Conservation (phyloP, 768 basidiomycete genomes). For the Mycena capillaripes region DNA sequence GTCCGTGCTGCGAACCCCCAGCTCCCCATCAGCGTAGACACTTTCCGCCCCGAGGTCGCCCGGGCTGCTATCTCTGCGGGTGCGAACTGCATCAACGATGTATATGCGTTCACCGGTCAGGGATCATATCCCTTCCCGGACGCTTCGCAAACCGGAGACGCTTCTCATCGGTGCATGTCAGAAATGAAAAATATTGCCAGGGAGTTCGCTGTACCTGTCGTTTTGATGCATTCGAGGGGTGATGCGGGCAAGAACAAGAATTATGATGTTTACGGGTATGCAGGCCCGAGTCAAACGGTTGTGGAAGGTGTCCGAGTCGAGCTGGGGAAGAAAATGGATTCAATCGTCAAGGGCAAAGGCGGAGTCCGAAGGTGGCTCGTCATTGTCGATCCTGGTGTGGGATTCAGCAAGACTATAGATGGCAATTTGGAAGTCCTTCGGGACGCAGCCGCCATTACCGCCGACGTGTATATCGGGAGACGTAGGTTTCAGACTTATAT, state of each 20-base stretch:
- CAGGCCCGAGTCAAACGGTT: conserved; percentile 57
- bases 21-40: conserved; percentile 86
- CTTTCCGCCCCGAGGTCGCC: conserved; percentile 89
- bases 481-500: conserved; percentile 37
- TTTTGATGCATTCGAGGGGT: conserved; percentile 96
- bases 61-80: conserved; percentile 82
- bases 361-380: conserved; percentile 91
- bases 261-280: conserved; percentile 62
- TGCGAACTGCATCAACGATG: conserved; percentile 95
- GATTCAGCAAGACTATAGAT: conserved; percentile 90
- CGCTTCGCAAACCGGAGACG: conserved; percentile 39
- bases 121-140: conserved; percentile 52
- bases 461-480: conserved; percentile 50
- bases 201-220: conserved; percentile 78
- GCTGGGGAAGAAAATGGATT: conserved; percentile 76
- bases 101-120: conserved; percentile 83
- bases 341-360: conserved; percentile 73
- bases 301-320: conserved; percentile 79
- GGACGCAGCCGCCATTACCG: conserved; percentile 60
- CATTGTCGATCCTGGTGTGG: conserved; percentile 92
- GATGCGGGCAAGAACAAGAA: conserved; percentile 84
- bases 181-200: conserved; percentile 79
- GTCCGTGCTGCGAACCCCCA: conserved; percentile 57
- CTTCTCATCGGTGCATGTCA: conserved; percentile 56
- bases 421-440: conserved; percentile 82